These are phyloP conservation scores for Dictyostelium brefeldianum DNA, from an alignment of 78 protist genomes.

Conservation along the genomic window DNA sequence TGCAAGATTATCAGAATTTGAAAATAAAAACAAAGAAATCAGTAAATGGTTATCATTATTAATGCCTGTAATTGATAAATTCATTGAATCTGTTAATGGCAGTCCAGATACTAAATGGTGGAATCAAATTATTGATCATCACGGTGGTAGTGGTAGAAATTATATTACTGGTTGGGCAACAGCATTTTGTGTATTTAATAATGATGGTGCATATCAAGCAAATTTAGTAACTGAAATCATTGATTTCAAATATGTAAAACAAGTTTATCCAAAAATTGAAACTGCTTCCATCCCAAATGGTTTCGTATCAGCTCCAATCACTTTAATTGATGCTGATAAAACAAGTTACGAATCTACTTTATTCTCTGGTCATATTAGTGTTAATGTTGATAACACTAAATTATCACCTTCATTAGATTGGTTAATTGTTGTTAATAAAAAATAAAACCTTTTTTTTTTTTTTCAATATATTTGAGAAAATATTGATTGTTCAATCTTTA, in stretches of 20 bases:
- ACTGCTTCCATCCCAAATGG: not conserved
- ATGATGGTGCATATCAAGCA: not conserved
- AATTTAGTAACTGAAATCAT: too few species aligned
- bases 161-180: slow-evolving; percentile 61
- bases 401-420: not conserved
- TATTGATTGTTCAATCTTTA: too few species aligned
- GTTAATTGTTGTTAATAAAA: not conserved
- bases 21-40: not conserved
- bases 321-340: not conserved
- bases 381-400: not conserved
- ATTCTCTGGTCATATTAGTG: not conserved
- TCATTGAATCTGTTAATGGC: slow-evolving; percentile 17
- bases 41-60: slow-evolving; percentile 29
- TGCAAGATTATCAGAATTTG: slow-evolving; percentile 11
- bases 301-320: not conserved
- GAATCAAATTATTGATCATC: not conserved
- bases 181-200: slow-evolving; percentile 19
- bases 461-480: too few species aligned
- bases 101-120: not conserved
- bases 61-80: slow-evolving; percentile 33
- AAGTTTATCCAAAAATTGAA: not conserved
- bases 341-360: not conserved
- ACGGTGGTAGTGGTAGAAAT: not conserved
- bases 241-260: not conserved
- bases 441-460: too few species aligned